phyloP scores from a whole-genome alignment of 2,329 filamentous ascomycete genomes.

The Alternaria viburni region DNA sequence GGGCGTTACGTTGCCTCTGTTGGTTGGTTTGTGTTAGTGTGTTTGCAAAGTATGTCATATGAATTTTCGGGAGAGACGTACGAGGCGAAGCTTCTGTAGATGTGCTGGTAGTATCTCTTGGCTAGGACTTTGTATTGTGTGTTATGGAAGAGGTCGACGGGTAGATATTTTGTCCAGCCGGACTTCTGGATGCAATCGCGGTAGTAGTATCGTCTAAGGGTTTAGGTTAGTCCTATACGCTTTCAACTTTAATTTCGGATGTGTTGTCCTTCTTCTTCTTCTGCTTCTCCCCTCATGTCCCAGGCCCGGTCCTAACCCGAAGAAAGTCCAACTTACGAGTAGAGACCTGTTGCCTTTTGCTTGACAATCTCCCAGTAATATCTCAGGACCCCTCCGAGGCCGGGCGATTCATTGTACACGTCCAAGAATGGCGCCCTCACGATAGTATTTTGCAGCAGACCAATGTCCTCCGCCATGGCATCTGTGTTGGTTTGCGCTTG shows the following conservation, averaged over 20 bases:
- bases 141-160: conserved; percentile 20
- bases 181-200: conserved; percentile 20
- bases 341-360: conserved; percentile 18
- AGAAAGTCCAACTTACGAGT: conserved; percentile 19
- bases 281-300: neutral
- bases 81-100: conserved; percentile 66
- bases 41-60: neutral
- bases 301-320: neutral
- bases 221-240: conserved; percentile 4
- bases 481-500: conserved; percentile 9
- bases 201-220: conserved; percentile 20
- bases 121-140: conserved; percentile 48
- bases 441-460: conserved; percentile 29
- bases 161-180: conserved; percentile 16
- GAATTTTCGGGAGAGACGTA: conserved; percentile 6
- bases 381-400: conserved; percentile 7
- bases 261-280: neutral
- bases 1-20: conserved; percentile 26
- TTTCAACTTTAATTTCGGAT: neutral
- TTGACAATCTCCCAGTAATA: conserved; percentile 32
- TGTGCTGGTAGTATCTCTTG: conserved; percentile 64
- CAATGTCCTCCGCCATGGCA: conserved; percentile 29
- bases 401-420: conserved; percentile 7
- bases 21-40: conserved; percentile 7
- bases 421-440: conserved; percentile 22